A percentile compares a stretch with the other conserved stretches of the same genome.
phyloP scores from a whole-genome alignment of 768 basidiomycete genomes.

The Mycena galericulata region DNA sequence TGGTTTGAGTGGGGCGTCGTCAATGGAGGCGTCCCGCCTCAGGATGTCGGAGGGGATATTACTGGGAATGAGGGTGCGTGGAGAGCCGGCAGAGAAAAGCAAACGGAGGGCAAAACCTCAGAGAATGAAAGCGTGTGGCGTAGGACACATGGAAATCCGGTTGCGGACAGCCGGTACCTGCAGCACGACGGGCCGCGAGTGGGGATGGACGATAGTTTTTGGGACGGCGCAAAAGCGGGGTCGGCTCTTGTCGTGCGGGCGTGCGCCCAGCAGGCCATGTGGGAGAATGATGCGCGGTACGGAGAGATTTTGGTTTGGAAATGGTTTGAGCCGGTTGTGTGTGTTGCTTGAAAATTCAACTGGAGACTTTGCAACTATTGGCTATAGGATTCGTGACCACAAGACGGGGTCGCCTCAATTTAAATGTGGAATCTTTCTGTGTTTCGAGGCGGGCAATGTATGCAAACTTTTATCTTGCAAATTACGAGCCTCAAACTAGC shows the following conservation, averaged over 20 bases:
- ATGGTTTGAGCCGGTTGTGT: conserved; percentile 25
- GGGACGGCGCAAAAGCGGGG: background rate
- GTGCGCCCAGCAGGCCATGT: conserved; percentile 15
- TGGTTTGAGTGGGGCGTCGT: conserved; percentile 24
- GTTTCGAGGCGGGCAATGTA: too few species aligned
- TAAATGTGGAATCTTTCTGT: too few species aligned
- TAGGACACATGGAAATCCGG: conserved; percentile 14
- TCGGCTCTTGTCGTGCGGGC: conserved; percentile 20
- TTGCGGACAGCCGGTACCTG: background rate
- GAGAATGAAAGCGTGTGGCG: background rate
- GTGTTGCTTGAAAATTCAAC: too few species aligned
- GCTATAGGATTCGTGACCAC: too few species aligned
- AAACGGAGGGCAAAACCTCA: background rate
- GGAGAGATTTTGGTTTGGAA: conserved; percentile 20
- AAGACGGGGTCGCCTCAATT: too few species aligned
- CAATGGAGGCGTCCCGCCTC: background rate
- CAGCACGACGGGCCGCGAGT: conserved; percentile 15
- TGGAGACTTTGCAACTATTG: too few species aligned
- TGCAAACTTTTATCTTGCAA: too few species aligned
- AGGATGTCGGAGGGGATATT: background rate
- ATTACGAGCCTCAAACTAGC: too few species aligned
- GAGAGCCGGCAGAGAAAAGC: background rate
- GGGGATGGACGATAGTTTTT: conserved; percentile 19
- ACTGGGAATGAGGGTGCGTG: conserved; percentile 13
- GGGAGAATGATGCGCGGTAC: conserved; percentile 19